Evolutionary conservation across 2,329 filamentous ascomycete species (phyloP).

Genomic region (Arthrobotrys musiformis): DNA sequence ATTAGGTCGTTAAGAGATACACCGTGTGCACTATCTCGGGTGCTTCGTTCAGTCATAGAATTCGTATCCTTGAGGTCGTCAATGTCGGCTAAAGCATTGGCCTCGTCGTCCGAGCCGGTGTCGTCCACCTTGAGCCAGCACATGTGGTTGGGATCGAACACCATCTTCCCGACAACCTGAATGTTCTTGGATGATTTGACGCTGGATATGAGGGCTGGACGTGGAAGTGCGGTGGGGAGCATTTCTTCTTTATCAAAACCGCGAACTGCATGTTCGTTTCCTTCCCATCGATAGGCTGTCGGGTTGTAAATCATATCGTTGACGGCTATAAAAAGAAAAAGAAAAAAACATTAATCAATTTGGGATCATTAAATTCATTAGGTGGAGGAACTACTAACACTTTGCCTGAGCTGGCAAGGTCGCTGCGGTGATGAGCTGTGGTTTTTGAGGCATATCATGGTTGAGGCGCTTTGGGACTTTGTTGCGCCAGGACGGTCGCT

Average conservation of each 20-base stretch:
- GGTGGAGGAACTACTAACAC: conserved; percentile 69
- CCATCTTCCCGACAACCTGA: conserved; percentile 96
- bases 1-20: conserved; percentile 74
- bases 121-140: conserved; percentile 87
- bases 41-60: conserved; percentile 66
- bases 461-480: conserved; percentile 42
- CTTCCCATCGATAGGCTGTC: conserved; percentile 87
- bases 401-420: conserved; percentile 79
- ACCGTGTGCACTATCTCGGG: conserved; percentile 64
- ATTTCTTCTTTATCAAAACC: conserved; percentile 77
- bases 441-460: conserved; percentile 70
- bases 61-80: conserved; percentile 77
- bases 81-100: conserved; percentile 72
- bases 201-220: conserved; percentile 88
- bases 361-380: neutral
- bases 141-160: conserved; percentile 97
- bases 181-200: conserved; percentile 78
- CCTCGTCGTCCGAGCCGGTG: conserved; percentile 66
- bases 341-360: neutral
- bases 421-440: conserved; percentile 88
- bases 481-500: conserved; percentile 31
- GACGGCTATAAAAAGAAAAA: conserved; percentile 69
- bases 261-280: conserved; percentile 86
- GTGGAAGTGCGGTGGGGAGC: conserved; percentile 66
- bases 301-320: conserved; percentile 98